These are phyloP conservation scores for Paramarasmius palmivorus DNA, from an alignment of 1,284 basidiomycete species.

Conservation along the genomic window DNA sequence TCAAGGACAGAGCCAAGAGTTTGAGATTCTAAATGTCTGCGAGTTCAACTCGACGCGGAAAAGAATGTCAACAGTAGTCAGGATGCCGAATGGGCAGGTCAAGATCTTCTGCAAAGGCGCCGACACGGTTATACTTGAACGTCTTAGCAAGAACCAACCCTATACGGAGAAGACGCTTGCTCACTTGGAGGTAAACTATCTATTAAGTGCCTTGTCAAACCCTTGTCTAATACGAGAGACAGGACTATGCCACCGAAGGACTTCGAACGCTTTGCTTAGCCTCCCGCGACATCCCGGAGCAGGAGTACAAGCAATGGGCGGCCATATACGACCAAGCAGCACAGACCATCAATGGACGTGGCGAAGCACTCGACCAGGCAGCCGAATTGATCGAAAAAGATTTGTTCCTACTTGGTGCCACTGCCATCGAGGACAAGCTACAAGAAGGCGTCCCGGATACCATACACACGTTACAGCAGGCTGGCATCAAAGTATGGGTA, in stretches of 20 bases:
- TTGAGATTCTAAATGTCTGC: constrained; percentile 93
- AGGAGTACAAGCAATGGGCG: constrained; percentile 91
- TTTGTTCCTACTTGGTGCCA: constrained; percentile 90
- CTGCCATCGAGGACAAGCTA: constrained; percentile 97
- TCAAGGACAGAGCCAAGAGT: constrained; percentile 75
- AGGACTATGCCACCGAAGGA: constrained; percentile 97
- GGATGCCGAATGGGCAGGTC: constrained; percentile 87
- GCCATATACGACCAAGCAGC: constrained; percentile 90
- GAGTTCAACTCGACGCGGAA: constrained; percentile 99
- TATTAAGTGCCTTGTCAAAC: constrained; percentile 4
- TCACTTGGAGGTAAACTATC: constrained; percentile 79
- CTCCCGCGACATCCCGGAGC: constrained; percentile 87
- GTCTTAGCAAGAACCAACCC: constrained; percentile 79
- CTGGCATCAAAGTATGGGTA: constrained; percentile 99
- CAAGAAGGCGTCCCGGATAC: constrained; percentile 99
- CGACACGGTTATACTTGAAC: constrained; percentile 94
- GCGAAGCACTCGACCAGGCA: constrained; percentile 91
- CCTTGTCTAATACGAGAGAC: constrained; percentile 13
- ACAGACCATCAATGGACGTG: constrained; percentile 88
- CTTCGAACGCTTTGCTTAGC: constrained; percentile 96
- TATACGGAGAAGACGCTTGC: constrained; percentile 86
- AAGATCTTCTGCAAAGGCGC: constrained; percentile 98
- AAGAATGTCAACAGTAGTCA: constrained; percentile 95
- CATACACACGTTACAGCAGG: constrained; percentile 96
- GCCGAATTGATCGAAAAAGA: constrained; percentile 97